Conservation (phyloP, 1,139 yeast genomes). For the Yamadazyma songkhlaensis region DNA sequence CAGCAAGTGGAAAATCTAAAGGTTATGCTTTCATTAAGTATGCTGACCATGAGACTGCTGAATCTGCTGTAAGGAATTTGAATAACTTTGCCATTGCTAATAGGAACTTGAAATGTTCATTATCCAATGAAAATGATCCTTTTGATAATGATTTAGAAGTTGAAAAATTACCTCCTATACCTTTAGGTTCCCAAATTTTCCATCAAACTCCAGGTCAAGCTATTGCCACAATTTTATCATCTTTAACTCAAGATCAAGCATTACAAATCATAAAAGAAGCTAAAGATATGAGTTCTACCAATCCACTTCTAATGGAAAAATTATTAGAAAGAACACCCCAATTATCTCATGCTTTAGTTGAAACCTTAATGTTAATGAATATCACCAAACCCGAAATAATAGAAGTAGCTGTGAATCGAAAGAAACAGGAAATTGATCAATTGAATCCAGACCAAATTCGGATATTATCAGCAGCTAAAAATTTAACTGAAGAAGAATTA, state of each 20-base stretch:
- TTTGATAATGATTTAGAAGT: conserved; percentile 16
- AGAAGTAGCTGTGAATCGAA: conserved; percentile 37
- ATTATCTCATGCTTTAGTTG: conserved; percentile 77
- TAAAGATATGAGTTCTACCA: conserved; percentile 57
- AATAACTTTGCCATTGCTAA: conserved; percentile 78
- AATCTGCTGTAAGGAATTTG: conserved; percentile 85
- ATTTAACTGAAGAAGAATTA: conserved; percentile 64
- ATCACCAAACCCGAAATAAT: conserved; percentile 56
- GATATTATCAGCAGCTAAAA: conserved; percentile 54
- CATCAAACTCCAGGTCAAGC: conserved; percentile 58
- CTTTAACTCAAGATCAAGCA: conserved; percentile 57
- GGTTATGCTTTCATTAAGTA: conserved; percentile 90
- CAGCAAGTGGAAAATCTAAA: conserved; percentile 84
- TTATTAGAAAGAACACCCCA: conserved; percentile 74
- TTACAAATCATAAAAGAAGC: conserved; percentile 58
- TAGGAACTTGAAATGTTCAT: conserved; percentile 70
- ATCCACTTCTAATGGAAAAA: conserved; percentile 62
- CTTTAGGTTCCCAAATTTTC: conserved; percentile 50
- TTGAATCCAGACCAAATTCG: conserved; percentile 48
- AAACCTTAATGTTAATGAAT: conserved; percentile 62
- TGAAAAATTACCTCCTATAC: conserved; percentile 41
- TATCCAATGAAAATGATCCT: conserved; percentile 44
- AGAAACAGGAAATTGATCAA: conserved; percentile 37
- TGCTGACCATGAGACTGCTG: conserved; percentile 74
- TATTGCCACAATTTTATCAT: conserved; percentile 56